Evolutionary conservation across 2,329 filamentous ascomycete species (phyloP), one percentile per base, ranked within the genome.

Genomic region (Talaromyces sp.): DNA sequence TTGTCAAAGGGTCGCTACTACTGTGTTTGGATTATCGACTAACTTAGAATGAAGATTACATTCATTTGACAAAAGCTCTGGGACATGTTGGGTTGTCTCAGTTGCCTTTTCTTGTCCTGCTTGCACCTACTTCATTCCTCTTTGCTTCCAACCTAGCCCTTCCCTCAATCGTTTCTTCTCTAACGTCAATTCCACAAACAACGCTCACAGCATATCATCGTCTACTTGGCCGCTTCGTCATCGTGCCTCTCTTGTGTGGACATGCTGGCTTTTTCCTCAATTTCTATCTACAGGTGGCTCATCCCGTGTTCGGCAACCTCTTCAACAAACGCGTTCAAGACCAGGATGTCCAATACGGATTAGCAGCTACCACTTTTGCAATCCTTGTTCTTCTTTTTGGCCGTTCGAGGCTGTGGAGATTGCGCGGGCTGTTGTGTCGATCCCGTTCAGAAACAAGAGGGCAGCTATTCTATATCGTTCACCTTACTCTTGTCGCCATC

Each of bases 51-150:
- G 17, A 32, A 86, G 85, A 87, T 70, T 87, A 87, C 60, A 76
- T 87, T 31, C 85, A 87, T 69, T 73, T 87, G 26, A 87, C 85
- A 26, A 87, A 86, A 72, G 80, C 84, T 5, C 78, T 87, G 58
- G 85, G 82, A 19, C 83, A 84, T 53, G 78, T 87, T 55, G 83
- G 77, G 24, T 77, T 84, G 6, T 86, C 84, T 9, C 85, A 87
- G 65, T 69, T 85, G 1, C 85, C 85, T 1, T 69, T 86, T 2
- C 84, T 86, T 58, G 84, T 86, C 60, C 75, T 86, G 7, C 78
- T 88, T 61, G 73, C 77, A 7, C 71, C 77, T 5, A 73, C 66
- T 24, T 69, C 71, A 31, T 74, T 76, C 51, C 64, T 73, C 35
- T 69, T 66, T 29, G 74, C 81, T 17, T 74, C 82, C 59, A 80